Evolutionary conservation across 2,329 filamentous ascomycete species (phyloP).

Genomic region (Stagonosporopsis chrysanthemi): DNA sequence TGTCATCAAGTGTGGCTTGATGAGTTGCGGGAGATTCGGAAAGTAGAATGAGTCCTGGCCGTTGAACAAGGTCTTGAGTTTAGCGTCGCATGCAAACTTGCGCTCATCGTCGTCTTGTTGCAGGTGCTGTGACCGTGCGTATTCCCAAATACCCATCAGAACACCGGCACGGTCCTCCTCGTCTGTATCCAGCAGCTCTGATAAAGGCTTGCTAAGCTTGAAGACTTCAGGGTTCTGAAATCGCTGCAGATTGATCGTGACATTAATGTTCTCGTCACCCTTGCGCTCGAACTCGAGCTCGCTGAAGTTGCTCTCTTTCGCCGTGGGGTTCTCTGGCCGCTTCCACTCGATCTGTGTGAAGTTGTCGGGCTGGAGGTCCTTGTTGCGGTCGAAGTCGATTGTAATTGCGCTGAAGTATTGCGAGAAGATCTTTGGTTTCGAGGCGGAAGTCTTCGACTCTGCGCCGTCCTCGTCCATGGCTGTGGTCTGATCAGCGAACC

Average conservation of each 20-base stretch:
- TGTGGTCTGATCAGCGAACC: conserved; percentile 13
- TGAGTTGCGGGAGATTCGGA: conserved; percentile 81
- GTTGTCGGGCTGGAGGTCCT: conserved; percentile 71
- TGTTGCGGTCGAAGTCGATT: conserved; percentile 64
- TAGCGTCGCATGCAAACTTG: conserved; percentile 87
- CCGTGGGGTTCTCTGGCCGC: conserved; percentile 72
- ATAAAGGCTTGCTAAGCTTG: conserved; percentile 77
- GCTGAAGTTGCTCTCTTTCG: conserved; percentile 81
- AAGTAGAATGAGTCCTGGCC: conserved; percentile 78
- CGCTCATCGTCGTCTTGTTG: conserved; percentile 96
- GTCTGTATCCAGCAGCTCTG: conserved; percentile 83
- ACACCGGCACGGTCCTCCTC: conserved; percentile 89
- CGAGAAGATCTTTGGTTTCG: conserved; percentile 66
- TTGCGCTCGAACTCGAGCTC: conserved; percentile 89
- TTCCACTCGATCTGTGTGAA: conserved; percentile 81
- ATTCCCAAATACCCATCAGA: conserved; percentile 94
- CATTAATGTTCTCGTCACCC: conserved; percentile 90
- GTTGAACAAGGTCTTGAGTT: conserved; percentile 78
- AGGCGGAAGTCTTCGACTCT: conserved; percentile 39
- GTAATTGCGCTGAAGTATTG: conserved; percentile 84
- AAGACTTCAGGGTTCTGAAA: conserved; percentile 89
- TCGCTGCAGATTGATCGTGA: conserved; percentile 83
- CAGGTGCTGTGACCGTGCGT: conserved; percentile 82
- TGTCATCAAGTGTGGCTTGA: conserved; percentile 78
- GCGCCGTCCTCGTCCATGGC: conserved; percentile 63